Conservation (phyloP, 768 basidiomycete species). For the Clavulina sp. region DNA sequence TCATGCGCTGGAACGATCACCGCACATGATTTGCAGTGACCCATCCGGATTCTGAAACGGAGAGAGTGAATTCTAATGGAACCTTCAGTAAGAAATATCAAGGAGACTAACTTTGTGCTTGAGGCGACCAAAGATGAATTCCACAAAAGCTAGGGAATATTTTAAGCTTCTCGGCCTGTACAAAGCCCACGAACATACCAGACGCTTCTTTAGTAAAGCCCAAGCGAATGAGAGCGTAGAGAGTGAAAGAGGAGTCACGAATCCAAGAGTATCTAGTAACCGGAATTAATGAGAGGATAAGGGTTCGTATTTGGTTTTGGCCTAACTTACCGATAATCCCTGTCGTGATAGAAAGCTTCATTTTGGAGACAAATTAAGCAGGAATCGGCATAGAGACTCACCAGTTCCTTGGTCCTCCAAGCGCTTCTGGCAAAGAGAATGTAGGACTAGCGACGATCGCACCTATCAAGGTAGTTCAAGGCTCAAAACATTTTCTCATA, state of each 20-base stretch:
- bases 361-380: not conserved
- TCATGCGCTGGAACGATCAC: constrained; percentile 6
- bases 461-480: constrained; percentile 26
- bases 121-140: constrained; percentile 75
- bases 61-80: not conserved
- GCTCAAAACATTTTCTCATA: no score
- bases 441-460: constrained; percentile 92
- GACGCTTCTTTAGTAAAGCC: constrained; percentile 91
- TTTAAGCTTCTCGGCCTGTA: no score
- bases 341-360: constrained; percentile 13
- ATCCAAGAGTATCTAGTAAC: constrained; percentile 61
- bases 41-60: constrained; percentile 54
- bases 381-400: constrained; percentile 17
- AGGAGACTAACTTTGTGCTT: constrained; percentile 34
- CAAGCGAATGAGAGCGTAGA: constrained; percentile 84
- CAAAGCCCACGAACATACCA: constrained; percentile 26
- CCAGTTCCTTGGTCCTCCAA: constrained; percentile 85
- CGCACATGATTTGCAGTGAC: constrained; percentile 82
- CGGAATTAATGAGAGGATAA: not conserved
- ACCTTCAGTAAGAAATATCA: not conserved
- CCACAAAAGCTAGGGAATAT: constrained; percentile 58
- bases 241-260: constrained; percentile 88
- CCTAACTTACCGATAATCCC: constrained; percentile 46
- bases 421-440: constrained; percentile 81
- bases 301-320: not conserved